phyloP scores from a whole-genome alignment of 2,329 filamentous ascomycete genomes.

The Sphaerulina populicola region DNA sequence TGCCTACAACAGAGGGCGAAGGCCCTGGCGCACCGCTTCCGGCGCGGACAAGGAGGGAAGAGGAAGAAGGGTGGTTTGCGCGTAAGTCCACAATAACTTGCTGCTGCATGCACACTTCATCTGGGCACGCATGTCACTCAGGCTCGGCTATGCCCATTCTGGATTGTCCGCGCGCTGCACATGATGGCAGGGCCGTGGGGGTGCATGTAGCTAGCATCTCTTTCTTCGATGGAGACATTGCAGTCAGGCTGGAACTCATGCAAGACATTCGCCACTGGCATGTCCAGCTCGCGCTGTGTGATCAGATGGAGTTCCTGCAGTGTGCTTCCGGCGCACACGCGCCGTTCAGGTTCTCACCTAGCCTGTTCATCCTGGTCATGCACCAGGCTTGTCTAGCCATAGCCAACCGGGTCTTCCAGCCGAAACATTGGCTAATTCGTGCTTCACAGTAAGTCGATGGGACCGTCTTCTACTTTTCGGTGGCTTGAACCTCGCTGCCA shows the following conservation, averaged over 20 bases:
- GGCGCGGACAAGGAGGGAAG: conserved; percentile 73
- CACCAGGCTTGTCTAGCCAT: conserved; percentile 9
- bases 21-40: conserved; percentile 72
- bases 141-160: conserved; percentile 8
- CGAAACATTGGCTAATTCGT: conserved; percentile 29
- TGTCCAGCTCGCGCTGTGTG: conserved; percentile 13
- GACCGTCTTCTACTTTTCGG: conserved; percentile 88
- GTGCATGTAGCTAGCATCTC: conserved; percentile 15
- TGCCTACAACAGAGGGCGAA: conserved; percentile 75
- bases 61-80: conserved; percentile 92
- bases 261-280: conserved; percentile 19
- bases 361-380: conserved; percentile 10
- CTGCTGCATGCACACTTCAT: background rate
- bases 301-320: conserved; percentile 27
- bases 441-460: conserved; percentile 79
- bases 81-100: conserved; percentile 55
- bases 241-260: conserved; percentile 20
- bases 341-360: conserved; percentile 15
- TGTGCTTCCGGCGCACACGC: conserved; percentile 19
- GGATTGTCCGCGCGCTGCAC: conserved; percentile 17
- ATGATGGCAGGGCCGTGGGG: conserved; percentile 15
- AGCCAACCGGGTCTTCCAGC: conserved; percentile 22
- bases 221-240: conserved; percentile 1
- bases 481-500: conserved; percentile 79
- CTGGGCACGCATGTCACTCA: background rate